Percentiles rank a stretch among this genome's conserved stretches.
phyloP scores from a whole-genome alignment of 345 rosid species.

The Erysimum cheiranthoides region DNA sequence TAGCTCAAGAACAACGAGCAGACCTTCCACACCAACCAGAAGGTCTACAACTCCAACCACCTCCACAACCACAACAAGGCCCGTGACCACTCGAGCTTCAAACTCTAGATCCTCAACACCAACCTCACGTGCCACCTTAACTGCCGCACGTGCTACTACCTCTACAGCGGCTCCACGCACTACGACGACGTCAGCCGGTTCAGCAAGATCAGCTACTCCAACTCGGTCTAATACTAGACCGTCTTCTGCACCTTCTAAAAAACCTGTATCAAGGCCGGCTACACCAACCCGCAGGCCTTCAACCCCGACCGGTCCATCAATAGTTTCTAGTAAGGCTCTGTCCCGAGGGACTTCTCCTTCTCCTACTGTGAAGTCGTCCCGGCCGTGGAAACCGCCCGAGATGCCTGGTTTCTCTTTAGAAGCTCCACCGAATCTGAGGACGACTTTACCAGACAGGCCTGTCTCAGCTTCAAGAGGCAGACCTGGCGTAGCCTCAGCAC shows the following conservation, averaged over 20 bases:
- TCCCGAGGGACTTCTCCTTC: constrained; percentile 71
- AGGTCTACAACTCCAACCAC: constrained; percentile 51
- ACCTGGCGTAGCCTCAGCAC: constrained; percentile 61
- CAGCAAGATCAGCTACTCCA: constrained; percentile 49
- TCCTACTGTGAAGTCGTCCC: constrained; percentile 52
- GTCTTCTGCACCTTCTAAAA: constrained; percentile 42
- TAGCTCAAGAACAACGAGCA: constrained; percentile 49
- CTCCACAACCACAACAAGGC: constrained; percentile 38
- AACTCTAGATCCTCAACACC: constrained; percentile 73
- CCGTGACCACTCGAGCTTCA: constrained; percentile 57
- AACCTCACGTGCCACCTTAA: constrained; percentile 62
- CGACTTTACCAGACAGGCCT: constrained; percentile 67
- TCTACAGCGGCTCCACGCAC: constrained; percentile 21
- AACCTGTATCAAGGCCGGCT: constrained; percentile 39
- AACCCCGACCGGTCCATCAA: constrained; percentile 47
- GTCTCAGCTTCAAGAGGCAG: constrained; percentile 75
- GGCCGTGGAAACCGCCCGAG: constrained; percentile 53
- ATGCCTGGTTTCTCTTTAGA: constrained; percentile 69
- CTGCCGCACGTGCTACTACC: constrained; percentile 49
- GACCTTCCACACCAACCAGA: constrained; percentile 69
- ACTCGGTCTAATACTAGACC: constrained; percentile 37
- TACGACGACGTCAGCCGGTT: constrained; percentile 35
- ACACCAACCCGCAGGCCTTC: constrained; percentile 47
- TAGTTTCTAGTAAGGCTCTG: constrained; percentile 48
- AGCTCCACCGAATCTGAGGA: constrained; percentile 70